A percentile compares a stretch with the other conserved stretches of the same genome.
Evolutionary conservation across 768 basidiomycete species (phyloP).

Genomic region (Gelatoporia subvermispora): DNA sequence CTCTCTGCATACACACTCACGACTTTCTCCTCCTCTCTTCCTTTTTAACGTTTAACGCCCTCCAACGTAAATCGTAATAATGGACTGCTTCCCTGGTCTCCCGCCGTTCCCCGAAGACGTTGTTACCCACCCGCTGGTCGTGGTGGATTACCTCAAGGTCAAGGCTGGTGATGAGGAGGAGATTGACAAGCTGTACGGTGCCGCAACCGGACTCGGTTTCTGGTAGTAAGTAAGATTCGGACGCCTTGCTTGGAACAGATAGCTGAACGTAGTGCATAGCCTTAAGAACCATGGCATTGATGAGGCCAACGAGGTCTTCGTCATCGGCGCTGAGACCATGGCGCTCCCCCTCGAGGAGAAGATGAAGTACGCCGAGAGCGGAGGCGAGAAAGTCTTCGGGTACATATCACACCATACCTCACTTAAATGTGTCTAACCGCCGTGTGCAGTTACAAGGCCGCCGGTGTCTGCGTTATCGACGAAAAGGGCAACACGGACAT

Average conservation of each 20-base stretch:
- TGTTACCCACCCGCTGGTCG: conserved; percentile 37
- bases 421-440: neutral
- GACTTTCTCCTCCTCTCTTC: too few species aligned
- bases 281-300: conserved; percentile 54
- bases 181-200: conserved; percentile 39
- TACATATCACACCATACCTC: conserved; percentile 11
- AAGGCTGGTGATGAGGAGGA: conserved; percentile 30
- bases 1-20: too few species aligned
- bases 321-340: conserved; percentile 51
- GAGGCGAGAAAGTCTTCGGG: conserved; percentile 38
- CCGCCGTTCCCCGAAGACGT: conserved; percentile 42
- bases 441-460: conserved; percentile 49
- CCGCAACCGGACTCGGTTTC: conserved; percentile 44
- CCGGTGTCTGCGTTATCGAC: conserved; percentile 59
- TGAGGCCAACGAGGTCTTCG: conserved; percentile 40
- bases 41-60: too few species aligned
- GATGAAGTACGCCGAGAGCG: conserved; percentile 53
- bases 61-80: too few species aligned
- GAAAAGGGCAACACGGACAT: conserved; percentile 51
- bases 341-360: conserved; percentile 51
- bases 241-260: neutral
- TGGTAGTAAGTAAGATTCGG: conserved; percentile 40
- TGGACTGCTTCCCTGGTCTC: neutral
- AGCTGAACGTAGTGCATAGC: conserved; percentile 21
- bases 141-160: conserved; percentile 39